Evolutionary conservation across 257 asterid genomes (phyloP).

Genomic region (Oldenlandia corymbosa): DNA sequence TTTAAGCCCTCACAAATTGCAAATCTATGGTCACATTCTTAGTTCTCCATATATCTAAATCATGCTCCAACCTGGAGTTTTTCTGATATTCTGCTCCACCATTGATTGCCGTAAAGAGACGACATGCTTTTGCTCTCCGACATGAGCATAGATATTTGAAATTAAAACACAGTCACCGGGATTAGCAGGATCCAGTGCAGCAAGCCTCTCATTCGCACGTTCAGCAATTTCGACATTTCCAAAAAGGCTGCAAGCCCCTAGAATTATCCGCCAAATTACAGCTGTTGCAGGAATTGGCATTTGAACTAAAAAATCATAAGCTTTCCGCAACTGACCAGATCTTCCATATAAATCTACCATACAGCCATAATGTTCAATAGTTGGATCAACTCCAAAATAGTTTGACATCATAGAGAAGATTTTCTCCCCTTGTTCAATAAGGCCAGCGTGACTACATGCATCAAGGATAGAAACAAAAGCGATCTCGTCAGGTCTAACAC

Average conservation of each 20-base stretch:
- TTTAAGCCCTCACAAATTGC: no score
- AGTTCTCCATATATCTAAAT: constrained; percentile 35
- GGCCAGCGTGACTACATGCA: constrained; percentile 90
- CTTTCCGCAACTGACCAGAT: constrained; percentile 58
- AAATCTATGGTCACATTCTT: not conserved
- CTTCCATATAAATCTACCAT: constrained; percentile 89
- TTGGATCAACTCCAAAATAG: constrained; percentile 45
- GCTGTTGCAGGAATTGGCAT: constrained; percentile 69
- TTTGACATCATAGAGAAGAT: constrained; percentile 52
- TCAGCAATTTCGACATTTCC: constrained; percentile 66
- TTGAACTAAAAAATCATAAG: constrained; percentile 50
- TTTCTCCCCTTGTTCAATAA: constrained; percentile 50
- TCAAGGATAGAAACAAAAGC: constrained; percentile 53
- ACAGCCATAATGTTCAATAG: constrained; percentile 85
- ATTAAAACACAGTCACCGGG: constrained; percentile 62
- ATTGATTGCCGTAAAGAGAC: constrained; percentile 50
- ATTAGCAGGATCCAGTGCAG: constrained; percentile 59
- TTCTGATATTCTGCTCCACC: constrained; percentile 44
- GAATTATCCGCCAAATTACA: constrained; percentile 82
- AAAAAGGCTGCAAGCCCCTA: constrained; percentile 77
- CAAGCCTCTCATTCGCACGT: constrained; percentile 49
- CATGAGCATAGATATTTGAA: constrained; percentile 71
- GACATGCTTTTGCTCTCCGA: constrained; percentile 71
- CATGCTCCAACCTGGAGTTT: constrained; percentile 80
- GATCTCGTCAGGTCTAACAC: constrained; percentile 58